A percentile compares a stretch with the other conserved stretches of the same genome.
Conservation (phyloP, 208 protist genomes). For the Wallacemonas sp. region DNA sequence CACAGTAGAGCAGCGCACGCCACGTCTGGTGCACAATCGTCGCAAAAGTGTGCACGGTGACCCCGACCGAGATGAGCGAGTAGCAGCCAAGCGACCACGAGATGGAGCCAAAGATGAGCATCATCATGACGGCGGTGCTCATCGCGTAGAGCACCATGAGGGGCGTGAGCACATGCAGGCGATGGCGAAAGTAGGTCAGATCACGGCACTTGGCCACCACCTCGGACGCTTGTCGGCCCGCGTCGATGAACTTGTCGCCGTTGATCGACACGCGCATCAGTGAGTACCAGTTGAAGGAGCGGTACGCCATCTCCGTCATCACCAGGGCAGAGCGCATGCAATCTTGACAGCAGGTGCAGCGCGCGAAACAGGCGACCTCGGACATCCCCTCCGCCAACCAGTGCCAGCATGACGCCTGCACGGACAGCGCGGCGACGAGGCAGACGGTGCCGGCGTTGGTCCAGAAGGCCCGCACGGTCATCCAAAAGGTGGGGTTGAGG, state of each 20-base stretch:
- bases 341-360: not conserved
- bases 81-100: not conserved
- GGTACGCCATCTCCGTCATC: slow-evolving; percentile 6
- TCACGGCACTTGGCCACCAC: slow-evolving; percentile 1
- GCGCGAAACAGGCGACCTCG: not conserved
- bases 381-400: slow-evolving; percentile 8
- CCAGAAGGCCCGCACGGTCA: slow-evolving; percentile 10
- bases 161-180: slow-evolving; percentile 11
- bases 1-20: slow-evolving; percentile 1
- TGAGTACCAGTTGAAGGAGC: slow-evolving; percentile 3
- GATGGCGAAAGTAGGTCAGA: slow-evolving; percentile 7
- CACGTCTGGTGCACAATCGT: not conserved
- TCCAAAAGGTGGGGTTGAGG: slow-evolving; percentile 17
- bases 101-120: not conserved
- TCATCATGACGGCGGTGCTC: not conserved
- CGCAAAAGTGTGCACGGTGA: not conserved
- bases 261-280: not conserved
- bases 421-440: slow-evolving; percentile 3
- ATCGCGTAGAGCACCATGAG: slow-evolving; percentile 1
- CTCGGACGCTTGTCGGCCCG: not conserved
- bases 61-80: not conserved
- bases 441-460: slow-evolving; percentile 9
- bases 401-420: slow-evolving; percentile 3
- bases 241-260: slow-evolving; percentile 6
- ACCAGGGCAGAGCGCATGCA: not conserved